Evolutionary conservation across 495 filamentous ascomycete genomes (phyloP).

Genomic region (Hypoxylon lienhwacheense): DNA sequence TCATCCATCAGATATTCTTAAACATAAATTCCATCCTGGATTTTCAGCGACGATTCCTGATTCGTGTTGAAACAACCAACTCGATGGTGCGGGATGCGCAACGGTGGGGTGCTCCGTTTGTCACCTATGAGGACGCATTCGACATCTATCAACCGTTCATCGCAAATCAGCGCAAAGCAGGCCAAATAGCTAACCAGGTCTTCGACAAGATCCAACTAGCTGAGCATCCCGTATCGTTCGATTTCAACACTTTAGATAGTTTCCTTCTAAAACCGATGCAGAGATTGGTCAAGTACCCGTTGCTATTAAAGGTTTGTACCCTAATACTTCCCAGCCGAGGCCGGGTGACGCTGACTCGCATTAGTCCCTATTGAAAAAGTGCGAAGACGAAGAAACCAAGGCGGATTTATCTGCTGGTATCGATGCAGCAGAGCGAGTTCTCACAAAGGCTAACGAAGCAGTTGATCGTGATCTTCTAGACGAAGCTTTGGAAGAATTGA

Average conservation of each 20-base stretch:
- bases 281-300: constrained; percentile 88
- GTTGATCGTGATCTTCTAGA: constrained; percentile 82
- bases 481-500: constrained; percentile 78
- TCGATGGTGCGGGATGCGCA: constrained; percentile 74
- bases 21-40: constrained; percentile 94
- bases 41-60: constrained; percentile 91
- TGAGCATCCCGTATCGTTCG: constrained; percentile 58
- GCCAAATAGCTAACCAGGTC: constrained; percentile 59
- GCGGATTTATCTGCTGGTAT: constrained; percentile 71
- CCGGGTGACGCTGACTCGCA: neutral
- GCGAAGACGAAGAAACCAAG: constrained; percentile 67
- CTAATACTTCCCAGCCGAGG: neutral
- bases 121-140: constrained; percentile 74
- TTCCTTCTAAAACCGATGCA: constrained; percentile 98
- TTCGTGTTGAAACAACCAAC: constrained; percentile 94
- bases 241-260: constrained; percentile 71
- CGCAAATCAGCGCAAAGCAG: constrained; percentile 80
- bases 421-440: constrained; percentile 71
- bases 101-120: constrained; percentile 89
- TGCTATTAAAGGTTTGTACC: constrained; percentile 75
- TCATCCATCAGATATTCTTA: constrained; percentile 91
- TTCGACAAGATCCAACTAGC: constrained; percentile 62
- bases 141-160: constrained; percentile 94
- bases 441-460: constrained; percentile 84
- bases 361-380: constrained; percentile 84